Evolutionary conservation across 176 grass and related monocot genomes (phyloP), one percentile per base, ranked within the genome.

Genomic region (Aegilops bicornis): DNA sequence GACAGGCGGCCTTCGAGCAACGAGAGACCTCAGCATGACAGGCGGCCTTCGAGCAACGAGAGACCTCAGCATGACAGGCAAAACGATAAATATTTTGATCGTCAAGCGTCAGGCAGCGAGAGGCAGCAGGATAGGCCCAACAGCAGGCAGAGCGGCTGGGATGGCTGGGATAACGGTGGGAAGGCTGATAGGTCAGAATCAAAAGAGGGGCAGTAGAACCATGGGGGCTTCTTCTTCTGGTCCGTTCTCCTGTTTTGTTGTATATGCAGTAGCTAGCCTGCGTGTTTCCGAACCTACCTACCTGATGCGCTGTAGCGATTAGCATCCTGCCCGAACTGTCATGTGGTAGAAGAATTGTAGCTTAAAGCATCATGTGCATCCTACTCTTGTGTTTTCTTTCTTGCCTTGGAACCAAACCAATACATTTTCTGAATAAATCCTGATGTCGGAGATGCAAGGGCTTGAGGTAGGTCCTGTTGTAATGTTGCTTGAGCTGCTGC

Each of bases 261-360:
- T 91, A 82, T 85, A 83, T 88, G 81, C 86, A 82, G 76, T 82
- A 85, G 77, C 62, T 82, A 85, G 77, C 62, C 69, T 88, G 86
- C 72, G 36, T 82, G 63, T 24, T 77, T 91, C 30, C 27, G 63
- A 82, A 78, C 86, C 50, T 19, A 54, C 50, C 50, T 17, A 17
- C 6, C 71, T 64, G 74, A 64, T 91, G 52, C 39, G 23, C 73
- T 31, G 45, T 64, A 54, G 69, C 31, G 32, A 72, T 78, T 64
- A 85, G 86, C 71, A 71, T 45, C 65, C 69, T 6, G 19, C 20
- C 14, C n/a, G 12, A 52, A 88, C 79, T 59, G 56, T 69, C 50
- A 30, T 85, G 77, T 88, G 77, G 82, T 88, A 85, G 87, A 82
- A 78, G 63, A 71, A 65, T n/a, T 77, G 63, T 81, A 91, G 77